Conservation (phyloP, 179 eudicot genomes). For the Camellia oleifera region DNA sequence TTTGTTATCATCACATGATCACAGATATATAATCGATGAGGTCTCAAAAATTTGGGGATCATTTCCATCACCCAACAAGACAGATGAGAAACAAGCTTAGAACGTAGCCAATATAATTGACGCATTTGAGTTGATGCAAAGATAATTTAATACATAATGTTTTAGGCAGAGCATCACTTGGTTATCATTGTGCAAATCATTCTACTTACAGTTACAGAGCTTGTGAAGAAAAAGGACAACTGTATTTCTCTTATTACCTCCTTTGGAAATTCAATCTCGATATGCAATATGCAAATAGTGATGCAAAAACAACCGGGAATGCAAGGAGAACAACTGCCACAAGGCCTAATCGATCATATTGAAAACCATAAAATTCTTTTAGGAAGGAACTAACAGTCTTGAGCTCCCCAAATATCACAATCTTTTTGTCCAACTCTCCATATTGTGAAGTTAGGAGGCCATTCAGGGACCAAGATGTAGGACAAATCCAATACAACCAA, state of each 20-base stretch:
- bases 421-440: conserved; percentile 37
- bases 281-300: conserved; percentile 9
- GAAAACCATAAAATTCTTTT: conserved; percentile 42
- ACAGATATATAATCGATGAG: background rate
- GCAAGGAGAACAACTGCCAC: conserved; percentile 34
- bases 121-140: background rate
- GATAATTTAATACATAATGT: background rate
- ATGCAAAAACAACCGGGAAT: conserved; percentile 38
- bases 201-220: background rate
- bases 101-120: background rate
- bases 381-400: conserved; percentile 36
- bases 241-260: conserved; percentile 23
- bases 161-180: background rate
- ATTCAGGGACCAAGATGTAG: conserved; percentile 55
- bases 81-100: background rate
- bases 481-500: conserved; percentile 50
- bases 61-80: background rate
- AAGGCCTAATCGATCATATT: conserved; percentile 27
- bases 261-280: conserved; percentile 33
- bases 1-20: background rate
- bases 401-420: conserved; percentile 32
- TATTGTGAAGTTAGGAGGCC: conserved; percentile 54
- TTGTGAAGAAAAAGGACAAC: background rate
- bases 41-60: background rate
- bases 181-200: background rate